Evolutionary conservation across 306 rosid genomes (phyloP).

Genomic region (Citrullus colocynthis): DNA sequence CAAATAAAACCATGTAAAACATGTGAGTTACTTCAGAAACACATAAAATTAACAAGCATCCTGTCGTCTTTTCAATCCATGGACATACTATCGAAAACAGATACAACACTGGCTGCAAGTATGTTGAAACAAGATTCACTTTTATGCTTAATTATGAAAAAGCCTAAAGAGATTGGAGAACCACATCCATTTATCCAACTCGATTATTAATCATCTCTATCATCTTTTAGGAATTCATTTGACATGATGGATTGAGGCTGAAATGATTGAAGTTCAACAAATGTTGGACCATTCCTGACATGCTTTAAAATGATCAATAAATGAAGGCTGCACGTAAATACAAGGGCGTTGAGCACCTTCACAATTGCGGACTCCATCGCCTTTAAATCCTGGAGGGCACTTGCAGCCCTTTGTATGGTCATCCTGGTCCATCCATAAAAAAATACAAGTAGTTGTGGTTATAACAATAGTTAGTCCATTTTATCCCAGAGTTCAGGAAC

Average conservation of each 20-base stretch:
- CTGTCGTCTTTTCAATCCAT: not conserved
- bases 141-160: not conserved
- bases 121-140: not conserved
- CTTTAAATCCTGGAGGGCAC: slow-evolving; percentile 84
- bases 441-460: not conserved
- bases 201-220: not conserved
- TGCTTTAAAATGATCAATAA: not conserved
- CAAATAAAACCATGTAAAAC: slow-evolving; percentile 7
- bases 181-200: not conserved
- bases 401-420: slow-evolving; percentile 58
- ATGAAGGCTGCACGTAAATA: not conserved
- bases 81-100: not conserved
- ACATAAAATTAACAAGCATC: not conserved
- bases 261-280: not conserved
- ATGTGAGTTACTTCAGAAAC: not conserved
- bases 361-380: slow-evolving; percentile 63
- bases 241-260: not conserved
- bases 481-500: not conserved
- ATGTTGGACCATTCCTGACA: not conserved
- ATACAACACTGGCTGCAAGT: not conserved
- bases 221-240: not conserved
- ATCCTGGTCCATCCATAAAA: slow-evolving; percentile 33
- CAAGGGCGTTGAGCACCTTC: slow-evolving; percentile 44
- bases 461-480: not conserved
- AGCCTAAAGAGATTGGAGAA: not conserved